phyloP scores from a whole-genome alignment of 2,329 filamentous ascomycete genomes.

The Aspergillus alliaceus region DNA sequence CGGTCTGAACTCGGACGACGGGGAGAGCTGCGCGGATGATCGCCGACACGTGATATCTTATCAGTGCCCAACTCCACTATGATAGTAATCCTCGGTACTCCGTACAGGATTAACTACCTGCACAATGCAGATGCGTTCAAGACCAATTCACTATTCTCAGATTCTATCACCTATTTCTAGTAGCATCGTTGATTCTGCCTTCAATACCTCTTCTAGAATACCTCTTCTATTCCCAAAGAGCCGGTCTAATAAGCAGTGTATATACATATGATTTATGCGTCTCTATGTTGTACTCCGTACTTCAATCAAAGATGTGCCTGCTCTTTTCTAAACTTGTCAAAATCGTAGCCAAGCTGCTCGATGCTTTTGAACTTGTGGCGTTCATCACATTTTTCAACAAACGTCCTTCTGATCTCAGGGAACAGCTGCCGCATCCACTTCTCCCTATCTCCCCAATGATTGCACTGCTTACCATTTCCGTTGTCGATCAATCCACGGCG shows the following conservation, averaged over 20 bases:
- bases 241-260: not conserved
- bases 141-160: too few relatives aligned
- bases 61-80: slow-evolving; percentile 17
- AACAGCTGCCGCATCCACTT: slow-evolving; percentile 72
- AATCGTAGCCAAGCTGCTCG: slow-evolving; percentile 71
- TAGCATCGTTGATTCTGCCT: not conserved
- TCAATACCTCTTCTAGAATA: too few relatives aligned
- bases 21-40: slow-evolving; percentile 26
- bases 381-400: slow-evolving; percentile 63
- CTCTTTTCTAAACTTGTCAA: slow-evolving; percentile 39
- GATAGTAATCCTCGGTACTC: not conserved
- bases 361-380: slow-evolving; percentile 61
- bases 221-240: too few relatives aligned
- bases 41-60: slow-evolving; percentile 34
- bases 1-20: slow-evolving; percentile 13
- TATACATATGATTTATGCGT: too few relatives aligned
- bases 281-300: not conserved
- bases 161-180: not conserved
- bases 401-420: slow-evolving; percentile 69
- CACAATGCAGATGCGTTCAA: not conserved
- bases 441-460: slow-evolving; percentile 68
- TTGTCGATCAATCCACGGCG: slow-evolving; percentile 43
- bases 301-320: slow-evolving; percentile 10
- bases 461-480: slow-evolving; percentile 64
- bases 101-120: not conserved